These are phyloP conservation scores for Mycena epipterygia DNA, from an alignment of 768 basidiomycete genomes.

Conservation along the genomic window DNA sequence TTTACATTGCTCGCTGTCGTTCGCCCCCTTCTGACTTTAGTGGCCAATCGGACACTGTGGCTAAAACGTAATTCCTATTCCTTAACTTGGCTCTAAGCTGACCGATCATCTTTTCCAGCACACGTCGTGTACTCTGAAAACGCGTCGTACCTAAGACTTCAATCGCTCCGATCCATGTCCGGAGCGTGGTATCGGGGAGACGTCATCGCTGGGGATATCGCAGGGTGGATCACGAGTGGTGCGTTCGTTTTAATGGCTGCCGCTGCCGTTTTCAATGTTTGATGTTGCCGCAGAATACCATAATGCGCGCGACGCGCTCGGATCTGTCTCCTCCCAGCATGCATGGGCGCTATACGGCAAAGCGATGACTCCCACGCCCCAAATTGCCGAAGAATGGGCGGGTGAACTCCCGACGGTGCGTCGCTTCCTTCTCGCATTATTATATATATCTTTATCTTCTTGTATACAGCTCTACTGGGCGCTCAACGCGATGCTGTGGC, in stretches of 20 bases:
- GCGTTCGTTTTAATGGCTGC: not conserved
- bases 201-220: conserved; percentile 24
- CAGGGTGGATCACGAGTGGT: conserved; percentile 30
- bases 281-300: conserved; percentile 18
- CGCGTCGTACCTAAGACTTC: conserved; percentile 9
- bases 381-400: conserved; percentile 5
- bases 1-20: conserved; percentile 20
- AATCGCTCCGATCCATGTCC: conserved; percentile 15
- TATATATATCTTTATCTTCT: not conserved
- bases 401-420: conserved; percentile 30
- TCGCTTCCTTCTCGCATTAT: too few relatives aligned
- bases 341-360: conserved; percentile 21
- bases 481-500: conserved; percentile 41
- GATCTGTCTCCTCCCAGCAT: not conserved
- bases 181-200: conserved; percentile 12
- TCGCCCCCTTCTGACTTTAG: conserved; percentile 7
- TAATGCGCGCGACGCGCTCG: conserved; percentile 21
- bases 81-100: not conserved
- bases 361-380: not conserved
- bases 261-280: not conserved
- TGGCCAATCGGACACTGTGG: conserved; percentile 8
- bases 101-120: not conserved
- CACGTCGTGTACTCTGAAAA: conserved; percentile 29
- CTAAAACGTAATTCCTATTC: conserved; percentile 3
- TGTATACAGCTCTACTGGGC: conserved; percentile 43